Conservation (phyloP, 2,329 filamentous ascomycete species). For the Alternaria ethzedia region DNA sequence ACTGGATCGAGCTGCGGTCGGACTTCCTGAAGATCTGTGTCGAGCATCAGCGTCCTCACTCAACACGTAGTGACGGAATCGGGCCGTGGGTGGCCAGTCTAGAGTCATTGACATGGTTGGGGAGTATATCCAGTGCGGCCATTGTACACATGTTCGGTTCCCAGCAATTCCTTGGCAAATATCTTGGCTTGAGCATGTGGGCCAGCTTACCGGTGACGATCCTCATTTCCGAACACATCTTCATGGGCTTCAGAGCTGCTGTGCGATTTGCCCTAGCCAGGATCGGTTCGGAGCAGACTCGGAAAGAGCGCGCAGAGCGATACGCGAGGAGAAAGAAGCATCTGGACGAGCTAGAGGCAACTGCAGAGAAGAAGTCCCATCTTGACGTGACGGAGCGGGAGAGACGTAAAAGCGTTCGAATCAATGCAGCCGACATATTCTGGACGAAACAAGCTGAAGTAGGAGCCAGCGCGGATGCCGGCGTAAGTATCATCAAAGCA, state of each 20-base stretch:
- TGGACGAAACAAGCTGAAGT: constrained; percentile 40
- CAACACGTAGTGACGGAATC: constrained; percentile 39
- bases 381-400: constrained; percentile 33
- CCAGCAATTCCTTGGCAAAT: constrained; percentile 17
- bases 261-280: constrained; percentile 34
- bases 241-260: constrained; percentile 36
- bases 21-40: constrained; percentile 45
- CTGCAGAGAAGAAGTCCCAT: constrained; percentile 18
- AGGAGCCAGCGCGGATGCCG: constrained; percentile 28
- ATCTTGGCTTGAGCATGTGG: constrained; percentile 31
- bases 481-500: constrained; percentile 36
- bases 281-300: constrained; percentile 39
- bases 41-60: constrained; percentile 38
- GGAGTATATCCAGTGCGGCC: constrained; percentile 40
- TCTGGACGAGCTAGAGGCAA: constrained; percentile 36
- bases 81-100: constrained; percentile 43
- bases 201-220: constrained; percentile 39
- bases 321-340: constrained; percentile 37
- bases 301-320: constrained; percentile 32
- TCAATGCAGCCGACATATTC: constrained; percentile 39
- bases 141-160: constrained; percentile 43
- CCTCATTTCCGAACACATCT: constrained; percentile 42
- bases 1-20: constrained; percentile 45
- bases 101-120: constrained; percentile 43
- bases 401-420: constrained; percentile 39